Conservation (phyloP, 257 asterid species). For the Perilla frutescens region DNA sequence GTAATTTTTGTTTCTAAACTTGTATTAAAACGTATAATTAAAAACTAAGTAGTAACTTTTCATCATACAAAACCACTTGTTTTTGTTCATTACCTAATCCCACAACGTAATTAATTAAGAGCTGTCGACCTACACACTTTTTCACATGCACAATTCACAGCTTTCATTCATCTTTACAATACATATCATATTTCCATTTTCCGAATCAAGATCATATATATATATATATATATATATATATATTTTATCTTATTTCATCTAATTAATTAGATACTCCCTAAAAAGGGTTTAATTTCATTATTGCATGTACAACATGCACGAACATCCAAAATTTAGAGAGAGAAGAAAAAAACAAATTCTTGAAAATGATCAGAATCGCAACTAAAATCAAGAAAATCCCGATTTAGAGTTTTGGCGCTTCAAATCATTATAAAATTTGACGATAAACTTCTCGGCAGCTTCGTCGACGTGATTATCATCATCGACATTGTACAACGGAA, state of each 20-base stretch:
- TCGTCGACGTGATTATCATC: slow-evolving; percentile 57
- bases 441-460: slow-evolving; percentile 67
- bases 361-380: background rate
- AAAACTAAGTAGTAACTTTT: no score
- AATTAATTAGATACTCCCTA: slow-evolving; percentile 16
- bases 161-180: slow-evolving; percentile 18
- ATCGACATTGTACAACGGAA: slow-evolving; percentile 47
- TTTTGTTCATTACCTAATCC: slow-evolving; percentile 4
- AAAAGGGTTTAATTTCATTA: background rate
- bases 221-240: no score
- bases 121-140: slow-evolving; percentile 33
- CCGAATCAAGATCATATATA: background rate
- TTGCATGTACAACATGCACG: slow-evolving; percentile 37
- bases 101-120: slow-evolving; percentile 1
- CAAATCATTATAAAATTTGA: slow-evolving; percentile 62
- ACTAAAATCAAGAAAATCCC: slow-evolving; percentile 32
- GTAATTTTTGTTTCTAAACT: no score
- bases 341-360: slow-evolving; percentile 9
- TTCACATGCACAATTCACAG: slow-evolving; percentile 41
- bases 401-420: slow-evolving; percentile 45
- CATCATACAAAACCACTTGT: no score
- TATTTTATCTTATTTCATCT: background rate
- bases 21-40: no score
- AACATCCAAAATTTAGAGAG: slow-evolving; percentile 23
- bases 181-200: background rate